Percentiles rank a stretch among this genome's conserved stretches.
Evolutionary conservation across 345 rosid species (phyloP).

Genomic region (Noccaea caerulescens): DNA sequence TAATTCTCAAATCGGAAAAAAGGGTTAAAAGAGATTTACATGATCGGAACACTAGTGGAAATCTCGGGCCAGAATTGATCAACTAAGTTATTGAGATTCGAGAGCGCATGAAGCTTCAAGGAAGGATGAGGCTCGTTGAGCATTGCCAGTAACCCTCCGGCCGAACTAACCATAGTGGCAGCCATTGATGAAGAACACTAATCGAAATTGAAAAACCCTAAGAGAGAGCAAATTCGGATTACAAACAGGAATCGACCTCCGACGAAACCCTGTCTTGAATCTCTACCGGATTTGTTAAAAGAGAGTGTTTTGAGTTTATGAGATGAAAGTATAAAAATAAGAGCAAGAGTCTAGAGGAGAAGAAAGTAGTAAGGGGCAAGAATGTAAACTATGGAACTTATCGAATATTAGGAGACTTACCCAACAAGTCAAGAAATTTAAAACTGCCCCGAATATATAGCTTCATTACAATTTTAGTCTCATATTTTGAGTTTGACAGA

Average conservation of each 20-base stretch:
- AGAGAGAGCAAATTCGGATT: conserved; percentile 25
- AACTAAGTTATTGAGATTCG: conserved; percentile 79
- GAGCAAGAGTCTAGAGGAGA: conserved; percentile 16
- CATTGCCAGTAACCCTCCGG: conserved; percentile 95
- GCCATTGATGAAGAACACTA: conserved; percentile 47
- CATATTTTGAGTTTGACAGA: background rate
- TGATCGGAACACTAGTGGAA: conserved; percentile 94
- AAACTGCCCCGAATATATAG: conserved; percentile 17
- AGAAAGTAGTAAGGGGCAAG: conserved; percentile 25
- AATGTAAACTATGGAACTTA: conserved; percentile 30
- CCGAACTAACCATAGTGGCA: conserved; percentile 83
- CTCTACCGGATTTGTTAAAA: conserved; percentile 16
- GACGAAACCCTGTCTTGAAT: conserved; percentile 19
- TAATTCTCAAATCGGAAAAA: conserved; percentile 32
- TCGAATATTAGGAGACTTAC: conserved; percentile 45
- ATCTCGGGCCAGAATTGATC: conserved; percentile 99
- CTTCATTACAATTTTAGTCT: background rate
- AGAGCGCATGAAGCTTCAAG: conserved; percentile 89
- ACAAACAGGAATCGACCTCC: background rate
- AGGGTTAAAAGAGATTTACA: conserved; percentile 50
- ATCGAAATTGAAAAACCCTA: conserved; percentile 16
- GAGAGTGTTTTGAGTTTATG: conserved; percentile 24
- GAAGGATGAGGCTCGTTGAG: conserved; percentile 82
- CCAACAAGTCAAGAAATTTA: conserved; percentile 44
- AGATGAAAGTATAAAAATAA: background rate